A percentile compares a stretch with the other conserved stretches of the same genome.
These are phyloP conservation scores for Amaranthus tricolor DNA, from an alignment of 179 eudicot genomes.

Conservation along the genomic window DNA sequence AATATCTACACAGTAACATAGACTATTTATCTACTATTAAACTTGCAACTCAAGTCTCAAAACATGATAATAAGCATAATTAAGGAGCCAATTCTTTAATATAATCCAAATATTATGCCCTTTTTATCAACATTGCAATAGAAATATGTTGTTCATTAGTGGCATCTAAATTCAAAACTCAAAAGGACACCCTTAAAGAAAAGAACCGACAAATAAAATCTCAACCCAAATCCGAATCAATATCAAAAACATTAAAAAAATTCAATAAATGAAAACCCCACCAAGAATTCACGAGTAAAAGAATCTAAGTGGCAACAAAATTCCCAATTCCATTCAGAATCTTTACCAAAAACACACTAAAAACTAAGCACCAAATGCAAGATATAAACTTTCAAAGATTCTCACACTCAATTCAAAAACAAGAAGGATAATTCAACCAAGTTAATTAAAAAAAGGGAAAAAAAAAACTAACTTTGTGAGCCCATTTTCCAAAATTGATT, in stretches of 20 bases:
- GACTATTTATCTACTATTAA: background rate
- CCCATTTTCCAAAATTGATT: slow-evolving; percentile 65
- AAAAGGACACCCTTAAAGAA: background rate
- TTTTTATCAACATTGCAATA: background rate
- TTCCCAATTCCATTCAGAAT: slow-evolving; percentile 19
- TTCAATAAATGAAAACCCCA: slow-evolving; percentile 6
- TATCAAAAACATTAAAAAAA: background rate
- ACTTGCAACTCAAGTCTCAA: background rate
- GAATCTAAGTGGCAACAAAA: slow-evolving; percentile 11
- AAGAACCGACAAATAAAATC: background rate
- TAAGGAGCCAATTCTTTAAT: background rate
- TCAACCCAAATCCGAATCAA: slow-evolving; percentile 7
- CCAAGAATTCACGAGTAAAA: background rate
- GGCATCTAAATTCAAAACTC: background rate
- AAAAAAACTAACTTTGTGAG: slow-evolving; percentile 53
- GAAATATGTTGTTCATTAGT: slow-evolving; percentile 13
- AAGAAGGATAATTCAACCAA: background rate
- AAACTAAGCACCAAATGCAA: slow-evolving; percentile 13
- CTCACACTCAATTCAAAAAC: slow-evolving; percentile 8
- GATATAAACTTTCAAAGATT: slow-evolving; percentile 8
- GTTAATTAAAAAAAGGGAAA: background rate
- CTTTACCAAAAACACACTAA: slow-evolving; percentile 11
- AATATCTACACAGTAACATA: background rate
- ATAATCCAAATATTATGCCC: slow-evolving; percentile 1
- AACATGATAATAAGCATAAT: background rate